A percentile compares a stretch with the other conserved stretches of the same genome.
Evolutionary conservation across 495 filamentous ascomycete species (phyloP).

Genomic region (Corynascus novoguineensis): DNA sequence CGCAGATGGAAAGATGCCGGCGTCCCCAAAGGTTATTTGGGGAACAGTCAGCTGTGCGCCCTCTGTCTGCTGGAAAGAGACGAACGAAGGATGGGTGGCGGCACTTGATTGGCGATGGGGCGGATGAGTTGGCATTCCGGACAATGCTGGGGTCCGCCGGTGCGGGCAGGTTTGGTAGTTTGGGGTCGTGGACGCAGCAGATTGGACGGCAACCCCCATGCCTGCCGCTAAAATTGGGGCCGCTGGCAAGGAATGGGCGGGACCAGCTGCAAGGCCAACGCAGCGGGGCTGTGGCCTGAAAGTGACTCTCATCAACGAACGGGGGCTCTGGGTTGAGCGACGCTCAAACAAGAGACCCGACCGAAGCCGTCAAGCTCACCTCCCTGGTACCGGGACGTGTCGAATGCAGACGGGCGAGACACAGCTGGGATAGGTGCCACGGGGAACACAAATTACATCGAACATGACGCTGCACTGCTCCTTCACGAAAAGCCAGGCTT

Average conservation of each 20-base stretch:
- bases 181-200: slow-evolving; percentile 30
- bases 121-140: slow-evolving; percentile 28
- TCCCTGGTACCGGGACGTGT: too few species aligned
- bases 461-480: slow-evolving; percentile 16
- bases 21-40: not conserved
- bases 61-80: slow-evolving; percentile 1
- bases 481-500: slow-evolving; percentile 15
- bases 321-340: too few species aligned
- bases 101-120: slow-evolving; percentile 24
- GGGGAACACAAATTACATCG: not conserved
- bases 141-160: slow-evolving; percentile 21
- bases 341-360: not conserved
- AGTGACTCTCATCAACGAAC: not conserved
- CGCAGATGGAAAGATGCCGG: too few species aligned
- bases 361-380: not conserved
- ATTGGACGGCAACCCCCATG: slow-evolving; percentile 23
- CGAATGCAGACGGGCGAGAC: slow-evolving; percentile 8
- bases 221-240: slow-evolving; percentile 24
- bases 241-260: slow-evolving; percentile 19
- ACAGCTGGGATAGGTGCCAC: not conserved
- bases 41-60: not conserved
- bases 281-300: slow-evolving; percentile 19
- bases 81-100: slow-evolving; percentile 22
- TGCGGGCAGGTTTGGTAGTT: slow-evolving; percentile 22
- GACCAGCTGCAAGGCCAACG: slow-evolving; percentile 35